Conservation (phyloP, 371 early-diverging fungal genomes). For the Smittium culicis region DNA sequence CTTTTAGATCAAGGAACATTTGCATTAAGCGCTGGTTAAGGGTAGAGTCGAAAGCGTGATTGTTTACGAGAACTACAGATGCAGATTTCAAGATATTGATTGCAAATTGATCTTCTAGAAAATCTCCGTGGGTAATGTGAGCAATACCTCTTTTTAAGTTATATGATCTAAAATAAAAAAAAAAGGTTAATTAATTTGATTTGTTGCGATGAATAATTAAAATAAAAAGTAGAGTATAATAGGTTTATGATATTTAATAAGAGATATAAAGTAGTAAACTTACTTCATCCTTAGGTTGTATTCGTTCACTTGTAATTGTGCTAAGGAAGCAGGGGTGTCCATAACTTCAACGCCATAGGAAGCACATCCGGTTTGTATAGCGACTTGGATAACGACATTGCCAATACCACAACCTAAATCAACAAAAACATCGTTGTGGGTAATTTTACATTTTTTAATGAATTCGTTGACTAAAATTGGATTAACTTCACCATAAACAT, state of each 20-base stretch:
- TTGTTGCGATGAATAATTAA: no score
- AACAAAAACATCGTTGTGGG: slow-evolving; percentile 58
- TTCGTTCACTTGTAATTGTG: slow-evolving; percentile 62
- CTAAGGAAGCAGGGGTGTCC: slow-evolving; percentile 70
- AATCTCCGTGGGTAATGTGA: slow-evolving; percentile 57
- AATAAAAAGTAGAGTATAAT: no score
- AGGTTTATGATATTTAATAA: no score
- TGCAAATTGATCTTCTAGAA: slow-evolving; percentile 47
- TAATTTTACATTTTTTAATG: slow-evolving; percentile 52
- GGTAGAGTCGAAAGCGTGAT: slow-evolving; percentile 75
- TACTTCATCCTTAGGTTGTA: slow-evolving; percentile 67
- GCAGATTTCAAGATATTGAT: slow-evolving; percentile 55
- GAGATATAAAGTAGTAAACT: background rate
- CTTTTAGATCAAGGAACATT: slow-evolving; percentile 77
- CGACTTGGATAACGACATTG: slow-evolving; percentile 89
- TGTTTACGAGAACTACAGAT: slow-evolving; percentile 86
- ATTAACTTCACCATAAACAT: slow-evolving; percentile 91
- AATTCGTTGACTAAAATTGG: slow-evolving; percentile 70
- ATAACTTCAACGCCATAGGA: slow-evolving; percentile 84
- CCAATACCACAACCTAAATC: slow-evolving; percentile 93
- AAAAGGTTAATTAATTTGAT: no score
- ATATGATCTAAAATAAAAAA: slow-evolving; percentile 31
- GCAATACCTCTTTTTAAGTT: slow-evolving; percentile 47
- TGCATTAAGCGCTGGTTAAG: slow-evolving; percentile 71
- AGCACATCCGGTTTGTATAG: slow-evolving; percentile 71